A percentile compares a stretch with the other conserved stretches of the same genome.
Conservation (phyloP, 768 basidiomycete genomes). For the Daedaleopsis nitida region DNA sequence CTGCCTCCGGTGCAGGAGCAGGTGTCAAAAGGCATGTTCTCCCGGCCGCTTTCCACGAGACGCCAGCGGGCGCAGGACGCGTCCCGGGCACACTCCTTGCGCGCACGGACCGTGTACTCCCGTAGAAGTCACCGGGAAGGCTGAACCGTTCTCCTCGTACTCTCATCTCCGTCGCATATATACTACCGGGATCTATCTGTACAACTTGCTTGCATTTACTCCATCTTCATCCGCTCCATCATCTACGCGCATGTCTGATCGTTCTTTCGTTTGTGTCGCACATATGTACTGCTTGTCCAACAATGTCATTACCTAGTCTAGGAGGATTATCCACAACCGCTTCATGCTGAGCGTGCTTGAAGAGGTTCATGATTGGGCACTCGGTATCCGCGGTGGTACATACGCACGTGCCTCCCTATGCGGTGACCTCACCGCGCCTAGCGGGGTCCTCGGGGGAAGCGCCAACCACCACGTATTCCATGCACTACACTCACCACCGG, state of each 20-base stretch:
- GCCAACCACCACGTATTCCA: slow-evolving; percentile 21
- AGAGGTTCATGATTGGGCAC: background rate
- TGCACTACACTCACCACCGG: slow-evolving; percentile 15
- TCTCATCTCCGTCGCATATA: background rate
- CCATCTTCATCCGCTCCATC: background rate
- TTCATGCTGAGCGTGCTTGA: background rate
- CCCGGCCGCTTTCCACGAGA: slow-evolving; percentile 30
- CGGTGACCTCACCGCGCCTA: slow-evolving; percentile 21
- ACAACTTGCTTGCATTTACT: background rate
- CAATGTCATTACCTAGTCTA: background rate
- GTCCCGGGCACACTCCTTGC: slow-evolving; percentile 7
- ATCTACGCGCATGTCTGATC: slow-evolving; percentile 1
- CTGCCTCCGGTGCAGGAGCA: slow-evolving; percentile 52
- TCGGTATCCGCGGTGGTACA: background rate
- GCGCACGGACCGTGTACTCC: slow-evolving; percentile 14
- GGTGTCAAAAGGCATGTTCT: slow-evolving; percentile 44
- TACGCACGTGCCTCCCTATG: slow-evolving; percentile 20
- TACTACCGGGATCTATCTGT: background rate
- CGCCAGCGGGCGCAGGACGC: slow-evolving; percentile 6
- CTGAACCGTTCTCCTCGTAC: background rate
- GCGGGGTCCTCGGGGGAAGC: slow-evolving; percentile 5
- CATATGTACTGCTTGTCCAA: slow-evolving; percentile 3
- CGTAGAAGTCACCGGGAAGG: slow-evolving; percentile 17
- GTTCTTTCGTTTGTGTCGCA: background rate
- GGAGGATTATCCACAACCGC: background rate